phyloP scores from a whole-genome alignment of 768 basidiomycete species.

The Lentinula sp. region DNA sequence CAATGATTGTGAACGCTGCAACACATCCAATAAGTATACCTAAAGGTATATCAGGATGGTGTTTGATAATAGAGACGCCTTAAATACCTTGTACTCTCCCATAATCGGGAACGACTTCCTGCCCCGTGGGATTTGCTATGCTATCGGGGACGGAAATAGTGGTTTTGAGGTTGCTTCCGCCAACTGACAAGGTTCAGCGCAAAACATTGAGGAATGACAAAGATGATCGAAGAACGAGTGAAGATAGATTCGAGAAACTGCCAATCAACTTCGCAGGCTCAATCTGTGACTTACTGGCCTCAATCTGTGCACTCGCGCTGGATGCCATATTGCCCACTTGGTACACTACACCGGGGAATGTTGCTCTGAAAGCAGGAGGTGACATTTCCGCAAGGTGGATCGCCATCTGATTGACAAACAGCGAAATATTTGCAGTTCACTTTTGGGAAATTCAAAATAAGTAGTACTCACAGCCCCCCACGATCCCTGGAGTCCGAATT shows the following conservation, averaged over 20 bases:
- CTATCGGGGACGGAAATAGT: constrained; percentile 21
- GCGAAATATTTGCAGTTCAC: background rate
- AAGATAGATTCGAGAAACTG: too few species aligned
- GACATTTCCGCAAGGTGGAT: constrained; percentile 63
- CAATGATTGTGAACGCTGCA: constrained; percentile 67
- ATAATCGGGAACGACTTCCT: constrained; percentile 32
- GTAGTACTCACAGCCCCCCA: constrained; percentile 51
- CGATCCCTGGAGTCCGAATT: constrained; percentile 68
- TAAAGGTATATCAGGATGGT: constrained; percentile 4
- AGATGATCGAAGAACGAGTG: background rate
- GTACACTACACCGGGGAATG: constrained; percentile 64
- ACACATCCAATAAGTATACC: constrained; percentile 86
- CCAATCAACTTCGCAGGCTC: too few species aligned
- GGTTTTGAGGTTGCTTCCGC: constrained; percentile 30
- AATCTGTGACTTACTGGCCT: constrained; percentile 27
- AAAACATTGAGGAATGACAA: constrained; percentile 8
- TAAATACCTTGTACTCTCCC: constrained; percentile 22
- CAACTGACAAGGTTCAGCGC: constrained; percentile 15
- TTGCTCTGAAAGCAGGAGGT: constrained; percentile 66
- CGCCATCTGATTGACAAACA: constrained; percentile 35
- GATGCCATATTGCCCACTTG: constrained; percentile 59
- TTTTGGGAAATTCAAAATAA: background rate
- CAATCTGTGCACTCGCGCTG: constrained; percentile 56
- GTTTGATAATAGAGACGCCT: background rate
- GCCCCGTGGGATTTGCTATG: constrained; percentile 2